Evolutionary conservation across 495 filamentous ascomycete species (phyloP), one percentile per base, ranked within the genome.

Genomic region (Pseudevernia furfuracea): DNA sequence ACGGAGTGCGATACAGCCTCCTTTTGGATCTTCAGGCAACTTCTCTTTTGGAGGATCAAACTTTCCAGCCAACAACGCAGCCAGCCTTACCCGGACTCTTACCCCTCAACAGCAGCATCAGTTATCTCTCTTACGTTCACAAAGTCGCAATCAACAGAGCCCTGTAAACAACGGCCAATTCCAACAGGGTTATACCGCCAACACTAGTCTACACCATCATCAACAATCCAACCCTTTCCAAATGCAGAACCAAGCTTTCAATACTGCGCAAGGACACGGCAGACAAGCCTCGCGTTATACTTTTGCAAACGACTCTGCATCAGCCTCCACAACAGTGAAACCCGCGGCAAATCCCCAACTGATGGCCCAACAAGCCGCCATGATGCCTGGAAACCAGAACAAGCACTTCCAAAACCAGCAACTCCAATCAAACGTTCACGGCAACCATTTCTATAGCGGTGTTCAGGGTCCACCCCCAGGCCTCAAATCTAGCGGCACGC

Each of bases 381-480:
- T 94, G 85, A 91, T 97, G 88, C 92, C 92, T 23, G 82, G 87
- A 25, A 78, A 78, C 14, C 81, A 80, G 36, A 79, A 78, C 25
- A 84, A 85, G 60, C 82, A 83, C 53, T 72, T 85, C 72, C 73
- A 89, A 79, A 75, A 83, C 69, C 72, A 85, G 73, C 74, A 78
- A 68, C 72, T 77, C 43, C 80, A 81, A 43, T 65, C 69, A 36
- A 74, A 78, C 39, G 66, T 73, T 28, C 72, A 74, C 53, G 53
- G 58, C 38, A 58, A 61, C 14, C 76, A 73, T 32, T 83, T 81
- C 66, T 83, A 82, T 66, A 82, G 80, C 63, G 79, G 79, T 21
- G 89, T 96, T 61, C 90, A 94, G 71, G 92, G 92, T 6, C 94
- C 94, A 21, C 95, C 95, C 58, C 95, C 95, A 3, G 95, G 95